These are phyloP conservation scores for Trichophyton simii DNA, from an alignment of 2,329 filamentous ascomycete species.

Conservation along the genomic window DNA sequence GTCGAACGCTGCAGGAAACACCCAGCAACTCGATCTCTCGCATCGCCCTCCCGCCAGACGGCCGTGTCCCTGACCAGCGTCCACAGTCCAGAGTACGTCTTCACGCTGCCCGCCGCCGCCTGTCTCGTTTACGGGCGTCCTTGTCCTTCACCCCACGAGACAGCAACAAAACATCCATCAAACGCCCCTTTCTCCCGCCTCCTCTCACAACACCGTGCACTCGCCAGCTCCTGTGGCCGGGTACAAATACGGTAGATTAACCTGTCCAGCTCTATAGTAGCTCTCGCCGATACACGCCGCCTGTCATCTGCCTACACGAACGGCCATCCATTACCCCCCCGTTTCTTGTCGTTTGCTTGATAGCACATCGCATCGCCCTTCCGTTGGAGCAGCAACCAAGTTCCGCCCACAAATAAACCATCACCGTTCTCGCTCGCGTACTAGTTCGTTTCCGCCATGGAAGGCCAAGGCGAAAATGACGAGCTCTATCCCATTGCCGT, in stretches of 20 bases:
- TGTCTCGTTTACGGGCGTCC: background rate
- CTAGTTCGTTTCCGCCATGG: slow-evolving; percentile 53
- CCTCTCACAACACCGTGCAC: background rate
- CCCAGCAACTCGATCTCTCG: background rate
- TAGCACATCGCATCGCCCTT: background rate
- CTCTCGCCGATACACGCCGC: background rate
- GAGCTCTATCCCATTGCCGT: slow-evolving; percentile 99
- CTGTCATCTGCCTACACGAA: background rate
- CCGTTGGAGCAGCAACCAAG: background rate
- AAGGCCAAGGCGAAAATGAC: slow-evolving; percentile 82
- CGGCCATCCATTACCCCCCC: background rate
- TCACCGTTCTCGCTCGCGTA: background rate
- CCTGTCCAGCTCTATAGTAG: slow-evolving; percentile 1
- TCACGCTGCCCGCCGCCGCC: background rate
- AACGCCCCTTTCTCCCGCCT: background rate
- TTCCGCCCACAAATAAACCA: background rate
- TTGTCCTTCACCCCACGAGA: background rate
- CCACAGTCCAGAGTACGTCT: background rate
- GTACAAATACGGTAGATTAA: background rate
- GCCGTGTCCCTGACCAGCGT: background rate
- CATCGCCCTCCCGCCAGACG: background rate
- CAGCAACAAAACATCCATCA: background rate
- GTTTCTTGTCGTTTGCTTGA: background rate
- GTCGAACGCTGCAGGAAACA: background rate
- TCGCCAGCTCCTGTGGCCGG: background rate